phyloP scores from a whole-genome alignment of 345 rosid genomes.

The Viola odorata region DNA sequence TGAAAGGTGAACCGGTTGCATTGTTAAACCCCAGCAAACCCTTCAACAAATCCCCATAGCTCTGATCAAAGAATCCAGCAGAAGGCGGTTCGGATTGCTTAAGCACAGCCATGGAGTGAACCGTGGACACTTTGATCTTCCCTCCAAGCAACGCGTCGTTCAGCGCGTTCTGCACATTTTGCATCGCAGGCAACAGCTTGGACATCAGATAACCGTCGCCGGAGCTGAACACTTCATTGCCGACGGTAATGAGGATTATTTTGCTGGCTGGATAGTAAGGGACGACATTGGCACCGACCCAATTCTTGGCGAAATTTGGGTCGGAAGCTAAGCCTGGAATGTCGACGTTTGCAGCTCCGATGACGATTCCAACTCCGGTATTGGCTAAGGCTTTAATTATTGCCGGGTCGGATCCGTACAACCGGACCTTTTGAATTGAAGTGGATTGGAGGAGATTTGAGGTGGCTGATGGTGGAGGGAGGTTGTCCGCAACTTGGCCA shows the following conservation, averaged over 20 bases:
- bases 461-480: slow-evolving; percentile 80
- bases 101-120: slow-evolving; percentile 69
- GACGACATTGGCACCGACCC: slow-evolving; percentile 69
- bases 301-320: slow-evolving; percentile 63
- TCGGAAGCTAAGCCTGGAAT: slow-evolving; percentile 75
- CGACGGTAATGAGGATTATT: slow-evolving; percentile 72
- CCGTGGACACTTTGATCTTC: slow-evolving; percentile 73
- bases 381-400: slow-evolving; percentile 71
- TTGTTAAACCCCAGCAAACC: slow-evolving; percentile 58
- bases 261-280: slow-evolving; percentile 81
- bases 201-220: slow-evolving; percentile 43
- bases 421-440: slow-evolving; percentile 58
- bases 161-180: slow-evolving; percentile 67
- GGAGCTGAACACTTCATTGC: slow-evolving; percentile 73
- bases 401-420: slow-evolving; percentile 82
- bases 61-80: slow-evolving; percentile 47
- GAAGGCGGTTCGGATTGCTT: slow-evolving; percentile 75
- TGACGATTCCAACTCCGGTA: slow-evolving; percentile 67
- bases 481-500: slow-evolving; percentile 85
- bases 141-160: slow-evolving; percentile 52
- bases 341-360: slow-evolving; percentile 75
- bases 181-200: slow-evolving; percentile 78
- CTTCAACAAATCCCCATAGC: slow-evolving; percentile 49
- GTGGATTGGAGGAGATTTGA: slow-evolving; percentile 79
- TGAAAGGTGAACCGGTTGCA: slow-evolving; percentile 70